phyloP scores from a whole-genome alignment of 2,329 filamentous ascomycete genomes.

The Epichloe brachyelytri region DNA sequence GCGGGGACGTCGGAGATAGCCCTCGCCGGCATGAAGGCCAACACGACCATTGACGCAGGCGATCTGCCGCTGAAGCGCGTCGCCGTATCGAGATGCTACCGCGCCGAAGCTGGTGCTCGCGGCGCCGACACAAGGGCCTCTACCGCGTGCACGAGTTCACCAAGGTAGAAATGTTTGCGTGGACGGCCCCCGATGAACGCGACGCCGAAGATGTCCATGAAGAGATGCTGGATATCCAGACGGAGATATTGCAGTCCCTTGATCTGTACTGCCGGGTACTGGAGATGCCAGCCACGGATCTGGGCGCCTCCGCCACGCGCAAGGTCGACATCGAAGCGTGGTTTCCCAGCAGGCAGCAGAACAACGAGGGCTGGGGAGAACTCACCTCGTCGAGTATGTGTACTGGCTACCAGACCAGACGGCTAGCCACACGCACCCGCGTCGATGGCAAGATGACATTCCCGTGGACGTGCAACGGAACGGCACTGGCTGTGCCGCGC shows the following conservation, averaged over 20 bases:
- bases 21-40: constrained; percentile 79
- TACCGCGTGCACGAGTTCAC: constrained; percentile 98
- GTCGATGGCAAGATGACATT: constrained; percentile 47
- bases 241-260: constrained; percentile 64
- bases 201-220: constrained; percentile 52
- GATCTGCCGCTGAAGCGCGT: constrained; percentile 68
- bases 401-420: constrained; percentile 83
- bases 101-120: constrained; percentile 83
- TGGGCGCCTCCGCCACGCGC: constrained; percentile 74
- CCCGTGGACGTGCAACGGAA: constrained; percentile 88
- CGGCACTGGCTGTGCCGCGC: constrained; percentile 79
- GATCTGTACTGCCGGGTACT: constrained; percentile 77
- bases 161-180: constrained; percentile 95
- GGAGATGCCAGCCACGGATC: constrained; percentile 80
- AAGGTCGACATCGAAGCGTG: constrained; percentile 92
- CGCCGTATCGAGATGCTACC: constrained; percentile 83
- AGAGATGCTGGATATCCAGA: constrained; percentile 80
- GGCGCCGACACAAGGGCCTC: constrained; percentile 80
- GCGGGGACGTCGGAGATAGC: constrained; percentile 91
- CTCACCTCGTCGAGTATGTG: constrained; percentile 84
- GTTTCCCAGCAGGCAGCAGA: constrained; percentile 65
- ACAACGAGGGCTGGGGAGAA: constrained; percentile 67
- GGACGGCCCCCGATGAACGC: constrained; percentile 51
- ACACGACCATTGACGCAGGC: constrained; percentile 48
- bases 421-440: constrained; percentile 64